phyloP scores from a whole-genome alignment of 169 alveolate genomes.

The Plasmodium billcollinsi region DNA sequence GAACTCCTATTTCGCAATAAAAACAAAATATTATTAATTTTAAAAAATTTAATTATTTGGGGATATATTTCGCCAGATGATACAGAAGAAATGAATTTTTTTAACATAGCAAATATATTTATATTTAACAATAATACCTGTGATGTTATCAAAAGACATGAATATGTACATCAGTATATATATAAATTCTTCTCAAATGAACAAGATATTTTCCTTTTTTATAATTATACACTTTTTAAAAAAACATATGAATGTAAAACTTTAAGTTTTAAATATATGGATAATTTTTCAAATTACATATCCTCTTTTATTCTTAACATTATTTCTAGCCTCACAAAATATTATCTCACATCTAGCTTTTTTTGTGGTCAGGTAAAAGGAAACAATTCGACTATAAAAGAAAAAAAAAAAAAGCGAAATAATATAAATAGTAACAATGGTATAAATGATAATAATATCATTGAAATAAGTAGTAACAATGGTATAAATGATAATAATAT shows the following conservation, averaged over 20 bases:
- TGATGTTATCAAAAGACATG: slow-evolving; percentile 2
- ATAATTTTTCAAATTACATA: neutral
- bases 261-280: neutral
- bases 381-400: neutral
- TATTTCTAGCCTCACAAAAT: neutral
- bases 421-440: neutral
- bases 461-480: neutral
- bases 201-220: slow-evolving; percentile 1
- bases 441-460: neutral
- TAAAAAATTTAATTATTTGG: slow-evolving; percentile 54
- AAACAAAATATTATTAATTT: slow-evolving; percentile 13
- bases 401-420: neutral
- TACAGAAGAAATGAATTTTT: slow-evolving; percentile 51
- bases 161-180: slow-evolving; percentile 19
- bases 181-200: slow-evolving; percentile 34
- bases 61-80: slow-evolving; percentile 47
- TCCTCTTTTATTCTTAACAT: neutral
- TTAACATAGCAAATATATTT: slow-evolving; percentile 37
- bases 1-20: slow-evolving; percentile 1
- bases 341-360: neutral
- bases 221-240: neutral
- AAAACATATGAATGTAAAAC: slow-evolving; percentile 34
- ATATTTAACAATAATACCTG: slow-evolving; percentile 22
- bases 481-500: neutral
- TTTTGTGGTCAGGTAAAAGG: neutral